Base-by-base conservation (phyloP, 768 basidiomycete species). In the Kondoa subrosea region DNA sequence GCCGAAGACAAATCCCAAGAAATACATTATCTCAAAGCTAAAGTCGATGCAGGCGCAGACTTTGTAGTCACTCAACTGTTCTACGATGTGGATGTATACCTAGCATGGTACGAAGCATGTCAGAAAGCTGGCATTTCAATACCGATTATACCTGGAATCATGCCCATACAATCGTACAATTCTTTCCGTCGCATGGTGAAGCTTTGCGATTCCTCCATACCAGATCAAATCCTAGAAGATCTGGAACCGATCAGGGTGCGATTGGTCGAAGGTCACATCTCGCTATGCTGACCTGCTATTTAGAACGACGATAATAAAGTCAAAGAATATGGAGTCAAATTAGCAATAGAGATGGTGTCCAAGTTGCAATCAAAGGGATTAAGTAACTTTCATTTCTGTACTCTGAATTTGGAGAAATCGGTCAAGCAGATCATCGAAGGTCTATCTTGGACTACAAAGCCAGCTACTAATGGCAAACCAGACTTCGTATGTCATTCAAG, bases 21-120 rank as follows among this genome's bases (percentile, higher is more conserved):
- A 57, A 66, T 97, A 21, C 79, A 82, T 1, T 80, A 85, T 73
- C 80, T 99, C 67, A 89, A 87, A 76, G 81, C 82, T 57, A 99
- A 97, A 76, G 85, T 95, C 50, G 86, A 93, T 73, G 91, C 89
- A 0, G 95, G 95, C 17, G 93, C 93, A 1, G 88, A 96, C 74
- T 97, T 90, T 76, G 88, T 99, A 69, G 81, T 97, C 64, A 97
- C 95, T 0, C 95, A 99, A 73, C 80, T 97, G 3, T 99, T 99
- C 78, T 99, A 97, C 78, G 93, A 99, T 75, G 84, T 87, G n/a
- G 85, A 91, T 62, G 82, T 82, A 17, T 97, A 95, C 78, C 76
- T 90, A 32, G 74, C 78, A 17, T 99, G 95, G 95, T 77, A 86
- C 77, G 80, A 73, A 84, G 82, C 74, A 83, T 91, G 75, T 61